Base-by-base conservation (phyloP, 1,284 basidiomycete genomes). In the Cutaneotrichosporon curvatum region DNA sequence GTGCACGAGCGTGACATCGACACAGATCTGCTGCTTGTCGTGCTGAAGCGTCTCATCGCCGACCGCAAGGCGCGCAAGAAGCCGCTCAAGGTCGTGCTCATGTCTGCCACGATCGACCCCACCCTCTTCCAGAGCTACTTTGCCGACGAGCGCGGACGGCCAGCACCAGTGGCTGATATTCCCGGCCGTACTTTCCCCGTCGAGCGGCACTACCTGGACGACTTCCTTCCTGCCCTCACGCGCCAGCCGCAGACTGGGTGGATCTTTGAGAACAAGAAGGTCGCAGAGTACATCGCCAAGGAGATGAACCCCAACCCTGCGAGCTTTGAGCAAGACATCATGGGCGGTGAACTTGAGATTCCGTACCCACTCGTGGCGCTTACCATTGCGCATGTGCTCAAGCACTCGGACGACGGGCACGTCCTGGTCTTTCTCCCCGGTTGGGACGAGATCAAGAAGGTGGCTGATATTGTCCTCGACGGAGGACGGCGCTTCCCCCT, bases 1-100 rank as follows among this genome's bases (percentile, higher is more conserved):
- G 92, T 94, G 3, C 92, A 98, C 69, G 91, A 96, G 71, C 83
- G 92, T 25, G 91, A 95, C 62, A 82, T 96, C 48, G 91, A 96
- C 65, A 95, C 89, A 0, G 94, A 97, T 69, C 74, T 97, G 38
- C 73, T 94, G 38, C 79, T 98, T 9, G 88, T 94, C 48, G 88
- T 94, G 12, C 78, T 97, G 55, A 92, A 94, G 73, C 82, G 87
- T 19, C 71, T 95, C 18, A 70, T 95, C 56, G 80, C 79, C 6
- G 84, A 91, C 56, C 80, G 91, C 55, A 83, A 80, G 61, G 75
- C 79, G 4, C 80, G 82, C 55, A 79, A 80, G 25, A 79, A 81
- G 41, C 85, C 88, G 10, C 74, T 97, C 70, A 94, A 90, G 70
- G 77, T 97, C 54, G 74, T 96, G 36, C 79, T 97, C 46, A 96